phyloP scores from a whole-genome alignment of 257 asterid genomes.

The Solanum corneliomulleri region DNA sequence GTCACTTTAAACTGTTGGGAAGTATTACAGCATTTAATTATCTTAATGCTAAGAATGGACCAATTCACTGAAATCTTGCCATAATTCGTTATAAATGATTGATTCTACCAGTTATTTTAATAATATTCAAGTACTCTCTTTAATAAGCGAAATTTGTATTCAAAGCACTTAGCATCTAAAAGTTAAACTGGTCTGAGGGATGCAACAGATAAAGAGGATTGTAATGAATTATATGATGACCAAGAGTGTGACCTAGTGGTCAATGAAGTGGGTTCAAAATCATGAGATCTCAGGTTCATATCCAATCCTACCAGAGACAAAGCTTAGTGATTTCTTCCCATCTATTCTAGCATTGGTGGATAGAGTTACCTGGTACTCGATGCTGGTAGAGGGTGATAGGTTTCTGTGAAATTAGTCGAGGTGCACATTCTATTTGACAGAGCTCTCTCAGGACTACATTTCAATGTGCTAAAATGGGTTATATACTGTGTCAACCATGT shows the following conservation, averaged over 20 bases:
- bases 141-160: neutral
- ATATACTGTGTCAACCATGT: neutral
- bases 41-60: neutral
- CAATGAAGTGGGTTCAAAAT: neutral
- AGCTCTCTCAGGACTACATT: neutral
- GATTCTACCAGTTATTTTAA: neutral
- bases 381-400: neutral
- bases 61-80: neutral
- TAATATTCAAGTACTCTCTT: neutral
- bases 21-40: neutral
- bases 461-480: neutral
- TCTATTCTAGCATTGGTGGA: neutral
- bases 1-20: neutral
- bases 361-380: neutral
- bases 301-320: neutral
- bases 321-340: neutral
- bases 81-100: neutral
- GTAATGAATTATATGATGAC: neutral
- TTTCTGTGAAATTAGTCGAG: neutral
- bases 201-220: neutral
- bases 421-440: neutral
- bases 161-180: neutral
- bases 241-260: neutral
- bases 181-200: neutral
- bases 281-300: neutral